Evolutionary conservation across 768 basidiomycete genomes (phyloP), one percentile per base, ranked within the genome.

Genomic region (Lentinula lateritia): DNA sequence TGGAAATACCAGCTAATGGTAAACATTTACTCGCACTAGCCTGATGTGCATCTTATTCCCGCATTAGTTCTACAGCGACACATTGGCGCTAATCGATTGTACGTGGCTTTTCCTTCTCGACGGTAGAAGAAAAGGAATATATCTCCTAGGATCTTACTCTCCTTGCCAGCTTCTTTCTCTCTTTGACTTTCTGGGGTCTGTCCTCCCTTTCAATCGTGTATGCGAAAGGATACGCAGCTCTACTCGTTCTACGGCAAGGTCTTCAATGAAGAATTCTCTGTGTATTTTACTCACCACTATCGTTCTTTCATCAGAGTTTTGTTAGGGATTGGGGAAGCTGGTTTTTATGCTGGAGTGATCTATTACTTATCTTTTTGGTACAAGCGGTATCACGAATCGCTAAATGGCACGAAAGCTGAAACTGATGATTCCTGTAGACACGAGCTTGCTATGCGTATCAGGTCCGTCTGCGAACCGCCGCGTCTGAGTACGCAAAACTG

Each of bases 331-430:
- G 83, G 83, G 6, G 83, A 85, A 65, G 82, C 83, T 0, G 83
- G 83, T 0, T 85, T 79, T 62, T 84, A 84, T 62, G 82, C 83
- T 0, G 83, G 83, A 6, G 80, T 84, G 79, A 83, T 85, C 5
- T 85, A 85, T 62, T 85, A 85, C 64, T 67, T 84, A 38, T 84
- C 83, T 0, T 85, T 85, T 68, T 85, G 83, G 83, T 83, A 82
- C 62, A 70, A 66, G 57, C 61, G 69, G 70, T 69, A 32, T 36
- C 64, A 38, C 13, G 9, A 6, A 20, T 38, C 16, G 16, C 3
- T 39, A 6, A 20, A 35, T 18, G 6, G 16, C 8, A 12, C 2
- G 6, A 13, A 20, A 4, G 35, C 38, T 1, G 4, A 35, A 15
- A 35, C 15, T 39, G 46, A 45, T 48, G 3, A 35, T 42, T 36